These are phyloP conservation scores for Sphaerostilbella broomeana DNA, from an alignment of 2,329 filamentous ascomycete genomes.

Conservation along the genomic window DNA sequence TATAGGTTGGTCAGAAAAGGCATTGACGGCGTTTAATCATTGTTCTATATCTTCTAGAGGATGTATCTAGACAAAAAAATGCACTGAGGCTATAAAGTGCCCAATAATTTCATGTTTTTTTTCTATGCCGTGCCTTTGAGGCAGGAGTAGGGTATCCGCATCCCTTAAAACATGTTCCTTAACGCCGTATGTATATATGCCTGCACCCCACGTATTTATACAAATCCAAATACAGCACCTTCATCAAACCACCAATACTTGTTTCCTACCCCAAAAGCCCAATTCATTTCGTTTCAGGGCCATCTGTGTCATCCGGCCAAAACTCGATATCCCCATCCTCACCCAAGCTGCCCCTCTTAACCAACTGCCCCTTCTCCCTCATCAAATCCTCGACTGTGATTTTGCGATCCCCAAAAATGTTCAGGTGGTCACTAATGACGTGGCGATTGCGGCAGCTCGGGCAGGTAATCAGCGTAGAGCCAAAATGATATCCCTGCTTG, in stretches of 20 bases:
- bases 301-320: constrained; percentile 82
- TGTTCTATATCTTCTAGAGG: neutral
- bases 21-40: constrained; percentile 7
- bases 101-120: too few relatives aligned
- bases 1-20: constrained; percentile 3
- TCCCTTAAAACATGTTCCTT: neutral
- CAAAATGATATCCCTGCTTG: constrained; percentile 91
- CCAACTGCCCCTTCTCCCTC: constrained; percentile 64
- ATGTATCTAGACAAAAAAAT: constrained; percentile 4
- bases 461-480: constrained; percentile 83
- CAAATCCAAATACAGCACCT: neutral
- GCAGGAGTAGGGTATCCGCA: constrained; percentile 3
- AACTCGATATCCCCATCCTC: constrained; percentile 87
- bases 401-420: constrained; percentile 65
- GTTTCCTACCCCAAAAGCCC: neutral
- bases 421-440: constrained; percentile 83
- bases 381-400: constrained; percentile 73
- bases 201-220: too few relatives aligned
- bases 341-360: constrained; percentile 65
- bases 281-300: too few relatives aligned
- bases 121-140: neutral
- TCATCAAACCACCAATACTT: neutral
- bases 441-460: constrained; percentile 81
- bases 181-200: constrained; percentile 11
- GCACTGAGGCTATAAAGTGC: neutral